phyloP scores from a whole-genome alignment of 1,139 yeast genomes.

The Yamadazyma atlantica region DNA sequence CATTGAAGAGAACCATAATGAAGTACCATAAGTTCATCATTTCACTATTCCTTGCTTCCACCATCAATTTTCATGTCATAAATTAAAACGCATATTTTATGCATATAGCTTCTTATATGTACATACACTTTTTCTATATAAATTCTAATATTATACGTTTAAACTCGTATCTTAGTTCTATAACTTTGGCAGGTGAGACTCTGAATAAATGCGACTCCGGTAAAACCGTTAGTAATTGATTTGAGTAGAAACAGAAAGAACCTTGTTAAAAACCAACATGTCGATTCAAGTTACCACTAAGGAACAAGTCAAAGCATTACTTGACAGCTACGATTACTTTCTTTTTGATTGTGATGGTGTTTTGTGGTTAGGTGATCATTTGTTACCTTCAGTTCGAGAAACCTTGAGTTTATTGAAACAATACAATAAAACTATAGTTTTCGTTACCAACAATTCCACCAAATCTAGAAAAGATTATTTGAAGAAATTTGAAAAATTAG shows the following conservation, averaged over 20 bases:
- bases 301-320: conserved; percentile 18
- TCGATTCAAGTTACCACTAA: conserved; percentile 18
- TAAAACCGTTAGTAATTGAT: neutral
- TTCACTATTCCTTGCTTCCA: neutral
- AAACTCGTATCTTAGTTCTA: neutral
- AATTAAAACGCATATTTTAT: neutral
- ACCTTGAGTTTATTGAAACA: conserved; percentile 36
- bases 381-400: conserved; percentile 41
- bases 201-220: neutral
- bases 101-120: neutral
- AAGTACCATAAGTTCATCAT: neutral
- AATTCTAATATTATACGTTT: neutral
- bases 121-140: neutral
- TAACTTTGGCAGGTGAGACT: no score
- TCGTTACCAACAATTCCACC: conserved; percentile 94
- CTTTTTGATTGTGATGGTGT: conserved; percentile 52
- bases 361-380: conserved; percentile 49
- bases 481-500: conserved; percentile 71
- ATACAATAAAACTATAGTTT: conserved; percentile 61
- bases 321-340: conserved; percentile 40
- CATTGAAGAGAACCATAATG: neutral
- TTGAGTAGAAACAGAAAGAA: neutral
- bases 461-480: conserved; percentile 80
- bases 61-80: neutral
- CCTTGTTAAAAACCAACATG: conserved; percentile 12